These are phyloP conservation scores for Rubus idaeus DNA, from an alignment of 306 rosid genomes.

Conservation along the genomic window DNA sequence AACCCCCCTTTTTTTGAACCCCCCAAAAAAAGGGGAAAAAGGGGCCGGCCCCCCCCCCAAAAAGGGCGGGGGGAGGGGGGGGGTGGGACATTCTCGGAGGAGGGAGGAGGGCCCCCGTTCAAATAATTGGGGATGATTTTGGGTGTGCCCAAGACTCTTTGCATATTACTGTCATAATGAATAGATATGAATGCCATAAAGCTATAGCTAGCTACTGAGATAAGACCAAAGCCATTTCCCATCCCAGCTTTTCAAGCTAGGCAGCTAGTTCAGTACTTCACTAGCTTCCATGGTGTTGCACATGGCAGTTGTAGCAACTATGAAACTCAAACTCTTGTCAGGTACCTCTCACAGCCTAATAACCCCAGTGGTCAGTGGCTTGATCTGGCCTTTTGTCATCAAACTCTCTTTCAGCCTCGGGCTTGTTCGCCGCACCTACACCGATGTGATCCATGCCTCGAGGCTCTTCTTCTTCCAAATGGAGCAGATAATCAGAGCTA, in stretches of 20 bases:
- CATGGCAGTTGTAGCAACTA: conserved; percentile 7
- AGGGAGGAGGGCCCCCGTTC: too few species aligned
- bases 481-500: conserved; percentile 28
- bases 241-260: not conserved
- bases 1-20: too few species aligned
- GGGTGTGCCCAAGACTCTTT: too few species aligned
- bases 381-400: conserved; percentile 28
- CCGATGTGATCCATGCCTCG: conserved; percentile 27
- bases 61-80: too few species aligned
- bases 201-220: not conserved
- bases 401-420: conserved; percentile 40
- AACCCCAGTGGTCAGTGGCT: conserved; percentile 29
- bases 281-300: conserved; percentile 15
- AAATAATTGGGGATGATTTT: too few species aligned
- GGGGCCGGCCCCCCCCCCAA: too few species aligned
- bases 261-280: not conserved
- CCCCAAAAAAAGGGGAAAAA: too few species aligned
- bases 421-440: conserved; percentile 22
- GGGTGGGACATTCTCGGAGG: too few species aligned
- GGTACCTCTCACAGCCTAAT: conserved; percentile 15
- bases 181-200: not conserved
- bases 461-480: conserved; percentile 57
- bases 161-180: not conserved
- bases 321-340: conserved; percentile 5
- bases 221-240: not conserved